A percentile compares a stretch with the other conserved stretches of the same genome.
These are phyloP conservation scores for Hypoxylon subgilvum DNA, from an alignment of 495 filamentous ascomycete species.

Conservation along the genomic window DNA sequence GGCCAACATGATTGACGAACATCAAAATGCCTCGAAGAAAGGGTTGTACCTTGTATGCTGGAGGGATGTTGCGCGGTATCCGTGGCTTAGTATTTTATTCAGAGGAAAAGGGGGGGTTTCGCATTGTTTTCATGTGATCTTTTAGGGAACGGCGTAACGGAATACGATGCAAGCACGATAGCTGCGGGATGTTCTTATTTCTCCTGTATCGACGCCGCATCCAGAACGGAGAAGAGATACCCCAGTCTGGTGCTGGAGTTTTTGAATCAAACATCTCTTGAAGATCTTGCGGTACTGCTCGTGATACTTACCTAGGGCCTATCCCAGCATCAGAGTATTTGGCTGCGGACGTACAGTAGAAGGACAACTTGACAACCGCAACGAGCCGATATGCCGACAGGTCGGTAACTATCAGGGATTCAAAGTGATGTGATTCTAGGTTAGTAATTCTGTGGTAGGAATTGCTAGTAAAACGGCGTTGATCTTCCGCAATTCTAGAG, in stretches of 20 bases:
- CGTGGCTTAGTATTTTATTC: slow-evolving; percentile 18
- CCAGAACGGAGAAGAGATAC: slow-evolving; percentile 37
- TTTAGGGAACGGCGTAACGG: slow-evolving; percentile 36
- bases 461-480: background rate
- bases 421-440: background rate
- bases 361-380: too few relatives aligned
- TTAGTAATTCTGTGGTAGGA: background rate
- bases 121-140: slow-evolving; percentile 27
- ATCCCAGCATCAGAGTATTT: background rate
- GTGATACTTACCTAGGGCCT: background rate
- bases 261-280: slow-evolving; percentile 20
- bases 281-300: background rate
- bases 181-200: slow-evolving; percentile 36
- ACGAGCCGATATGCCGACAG: background rate
- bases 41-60: slow-evolving; percentile 14
- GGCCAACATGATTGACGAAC: slow-evolving; percentile 21
- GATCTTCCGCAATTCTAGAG: slow-evolving; percentile 9
- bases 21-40: slow-evolving; percentile 6
- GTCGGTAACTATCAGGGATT: background rate
- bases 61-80: slow-evolving; percentile 9
- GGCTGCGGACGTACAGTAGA: too few relatives aligned
- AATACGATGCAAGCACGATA: slow-evolving; percentile 34
- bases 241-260: slow-evolving; percentile 33
- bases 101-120: slow-evolving; percentile 20
- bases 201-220: slow-evolving; percentile 20